Evolutionary conservation across 2,329 filamentous ascomycete genomes (phyloP), one percentile per base, ranked within the genome.

Genomic region (Sporothrix pseudoabietina): DNA sequence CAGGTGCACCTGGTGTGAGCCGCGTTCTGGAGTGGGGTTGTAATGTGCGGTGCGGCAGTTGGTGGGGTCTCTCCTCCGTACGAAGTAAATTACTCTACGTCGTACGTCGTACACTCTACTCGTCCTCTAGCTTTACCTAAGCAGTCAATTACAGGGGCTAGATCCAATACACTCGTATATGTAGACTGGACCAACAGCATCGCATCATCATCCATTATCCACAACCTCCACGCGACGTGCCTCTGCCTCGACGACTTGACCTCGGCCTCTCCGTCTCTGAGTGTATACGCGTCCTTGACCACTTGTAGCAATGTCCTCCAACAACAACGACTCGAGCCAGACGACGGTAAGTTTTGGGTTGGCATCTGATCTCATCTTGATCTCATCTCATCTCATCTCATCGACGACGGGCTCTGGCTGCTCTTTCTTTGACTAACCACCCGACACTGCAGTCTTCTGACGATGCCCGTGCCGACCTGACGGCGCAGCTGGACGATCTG

Each of bases 401-500:
- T 35, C 8, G 35, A 35, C 35, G 35, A 35, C 35, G 47, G 47
- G n/a, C 47, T 52, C 14, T n/a, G 47, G 26, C 26, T n/a, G 30
- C 30, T 35, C 35, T 35, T 9, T 12, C 54, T 26, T 55, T 6
- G 7, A 12, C 8, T 26, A 8, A 19, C 14, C 39, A 44, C 26
- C 61, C 26, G 47, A 44, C 41, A 66, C 7, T 12, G 22, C 35
- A 86, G 82, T 77, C 79, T 14, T 78, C 72, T 4, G 85, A 87
- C 30, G 84, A 87, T 61, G 83, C 84, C 65, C 86, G 85, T 8
- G 85, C 87, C 59, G 91, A 95, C 79, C 87, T 97, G 73, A 90
- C 90, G 1, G 89, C 89, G 4, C 93, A 94, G 1, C 91, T 98
- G 1, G 94, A 98, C 77, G 93, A 97, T 55, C 87, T 98, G 2